Percentiles rank a stretch among this genome's conserved stretches.
phyloP scores from a whole-genome alignment of 331 rosid genomes.

The Stylosanthes scabra region DNA sequence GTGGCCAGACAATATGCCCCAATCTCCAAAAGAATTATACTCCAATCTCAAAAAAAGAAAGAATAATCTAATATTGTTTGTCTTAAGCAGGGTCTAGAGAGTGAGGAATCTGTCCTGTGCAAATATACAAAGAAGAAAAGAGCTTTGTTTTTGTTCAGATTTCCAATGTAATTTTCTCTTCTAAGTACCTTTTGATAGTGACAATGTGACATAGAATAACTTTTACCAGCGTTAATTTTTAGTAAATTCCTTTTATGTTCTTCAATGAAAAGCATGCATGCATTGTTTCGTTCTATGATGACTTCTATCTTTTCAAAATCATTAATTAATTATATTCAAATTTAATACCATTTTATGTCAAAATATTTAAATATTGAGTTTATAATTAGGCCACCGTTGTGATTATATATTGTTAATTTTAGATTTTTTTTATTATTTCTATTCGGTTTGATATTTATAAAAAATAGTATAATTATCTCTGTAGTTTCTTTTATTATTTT shows the following conservation, averaged over 20 bases:
- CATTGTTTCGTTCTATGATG: neutral
- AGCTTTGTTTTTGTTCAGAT: neutral
- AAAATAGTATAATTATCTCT: too few relatives aligned
- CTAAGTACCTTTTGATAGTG: neutral
- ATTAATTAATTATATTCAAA: too few relatives aligned
- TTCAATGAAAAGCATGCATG: neutral
- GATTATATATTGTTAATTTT: too few relatives aligned
- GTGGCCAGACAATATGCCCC: conserved; percentile 2
- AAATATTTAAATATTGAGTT: too few relatives aligned
- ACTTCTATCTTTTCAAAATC: too few relatives aligned
- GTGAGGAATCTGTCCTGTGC: conserved; percentile 32
- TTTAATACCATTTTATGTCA: too few relatives aligned
- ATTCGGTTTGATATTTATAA: too few relatives aligned
- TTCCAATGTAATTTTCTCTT: conserved; percentile 14
- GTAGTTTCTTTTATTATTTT: too few relatives aligned
- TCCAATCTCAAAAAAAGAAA: conserved; percentile 14
- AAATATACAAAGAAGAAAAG: neutral
- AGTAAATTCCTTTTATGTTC: neutral
- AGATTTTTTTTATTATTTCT: too few relatives aligned
- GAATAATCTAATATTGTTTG: conserved; percentile 16
- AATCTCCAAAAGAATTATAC: conserved; percentile 25
- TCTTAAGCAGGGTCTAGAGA: neutral
- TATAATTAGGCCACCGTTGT: too few relatives aligned
- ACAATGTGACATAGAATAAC: conserved; percentile 22
- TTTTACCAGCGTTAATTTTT: conserved; percentile 19